Conservation (phyloP, 2,329 filamentous ascomycete genomes). For the Aspergillus unguis region DNA sequence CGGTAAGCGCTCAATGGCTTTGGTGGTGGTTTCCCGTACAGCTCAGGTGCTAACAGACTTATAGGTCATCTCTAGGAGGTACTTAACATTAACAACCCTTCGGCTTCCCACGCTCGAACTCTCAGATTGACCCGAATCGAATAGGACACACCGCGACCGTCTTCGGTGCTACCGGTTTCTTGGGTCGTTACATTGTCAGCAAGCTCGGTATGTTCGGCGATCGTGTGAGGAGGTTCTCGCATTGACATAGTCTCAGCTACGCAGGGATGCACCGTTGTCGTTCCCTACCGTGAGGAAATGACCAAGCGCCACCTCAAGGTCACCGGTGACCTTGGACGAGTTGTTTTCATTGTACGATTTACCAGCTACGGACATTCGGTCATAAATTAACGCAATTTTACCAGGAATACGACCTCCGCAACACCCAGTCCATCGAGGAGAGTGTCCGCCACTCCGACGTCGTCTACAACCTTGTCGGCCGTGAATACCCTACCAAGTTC, state of each 20-base stretch:
- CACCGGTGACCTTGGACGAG: slow-evolving; percentile 85
- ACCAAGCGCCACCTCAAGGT: slow-evolving; percentile 94
- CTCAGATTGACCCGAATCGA: slow-evolving; percentile 23
- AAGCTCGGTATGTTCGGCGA: slow-evolving; percentile 63
- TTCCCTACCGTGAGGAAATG: slow-evolving; percentile 97
- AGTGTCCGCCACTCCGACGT: slow-evolving; percentile 95
- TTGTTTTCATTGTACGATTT: slow-evolving; percentile 70
- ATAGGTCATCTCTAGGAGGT: slow-evolving; percentile 83
- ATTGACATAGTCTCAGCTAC: slow-evolving; percentile 59
- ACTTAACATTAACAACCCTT: slow-evolving; percentile 27
- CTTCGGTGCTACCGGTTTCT: slow-evolving; percentile 93
- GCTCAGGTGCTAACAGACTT: slow-evolving; percentile 22
- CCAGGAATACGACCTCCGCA: slow-evolving; percentile 90
- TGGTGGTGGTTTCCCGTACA: neutral
- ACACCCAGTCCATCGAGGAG: slow-evolving; percentile 93
- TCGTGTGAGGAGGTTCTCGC: slow-evolving; percentile 25
- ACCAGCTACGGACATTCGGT: neutral
- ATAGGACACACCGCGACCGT: slow-evolving; percentile 92
- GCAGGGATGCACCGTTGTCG: slow-evolving; percentile 87
- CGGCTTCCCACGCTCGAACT: slow-evolving; percentile 11
- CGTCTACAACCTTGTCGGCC: slow-evolving; percentile 93
- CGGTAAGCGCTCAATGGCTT: slow-evolving; percentile 57
- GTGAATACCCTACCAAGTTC: slow-evolving; percentile 94
- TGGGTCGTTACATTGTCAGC: slow-evolving; percentile 97
- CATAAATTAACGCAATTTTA: slow-evolving; percentile 15